Conservation (phyloP, 1,284 basidiomycete genomes). For the Pseudozyma pruni region DNA sequence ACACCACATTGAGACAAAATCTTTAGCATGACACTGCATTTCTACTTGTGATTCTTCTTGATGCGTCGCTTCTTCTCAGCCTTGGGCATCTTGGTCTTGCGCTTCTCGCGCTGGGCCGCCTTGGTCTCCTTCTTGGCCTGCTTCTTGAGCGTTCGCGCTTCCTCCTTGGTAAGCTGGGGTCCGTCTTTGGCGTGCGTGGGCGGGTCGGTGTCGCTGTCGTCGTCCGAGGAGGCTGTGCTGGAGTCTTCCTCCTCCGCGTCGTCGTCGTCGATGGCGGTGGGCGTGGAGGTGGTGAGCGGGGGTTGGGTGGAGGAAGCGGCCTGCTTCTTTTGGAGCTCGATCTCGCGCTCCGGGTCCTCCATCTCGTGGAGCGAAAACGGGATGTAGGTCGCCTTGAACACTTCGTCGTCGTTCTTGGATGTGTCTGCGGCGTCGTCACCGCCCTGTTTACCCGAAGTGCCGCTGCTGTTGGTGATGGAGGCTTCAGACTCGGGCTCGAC, state of each 20-base stretch:
- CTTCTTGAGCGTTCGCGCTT: slow-evolving; percentile 40
- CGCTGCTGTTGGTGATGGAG: neutral
- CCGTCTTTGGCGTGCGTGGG: slow-evolving; percentile 33
- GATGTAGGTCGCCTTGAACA: slow-evolving; percentile 63
- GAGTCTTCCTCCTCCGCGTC: neutral
- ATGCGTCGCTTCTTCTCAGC: slow-evolving; percentile 61
- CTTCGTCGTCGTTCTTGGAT: slow-evolving; percentile 49
- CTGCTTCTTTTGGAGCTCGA: slow-evolving; percentile 30
- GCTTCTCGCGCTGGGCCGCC: slow-evolving; percentile 56
- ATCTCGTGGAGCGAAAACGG: slow-evolving; percentile 65
- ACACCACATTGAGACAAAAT: too few relatives aligned
- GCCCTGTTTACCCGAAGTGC: too few relatives aligned
- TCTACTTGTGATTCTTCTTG: slow-evolving; percentile 59
- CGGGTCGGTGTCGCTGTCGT: slow-evolving; percentile 10
- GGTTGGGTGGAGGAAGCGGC: neutral
- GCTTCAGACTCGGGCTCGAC: slow-evolving; percentile 7
- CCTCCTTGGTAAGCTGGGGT: slow-evolving; percentile 40
- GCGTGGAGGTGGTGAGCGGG: neutral
- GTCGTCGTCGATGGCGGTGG: neutral
- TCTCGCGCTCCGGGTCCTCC: slow-evolving; percentile 63
- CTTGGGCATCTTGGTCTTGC: slow-evolving; percentile 67
- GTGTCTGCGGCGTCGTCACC: neutral
- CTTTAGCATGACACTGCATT: neutral
- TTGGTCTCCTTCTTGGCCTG: slow-evolving; percentile 58
- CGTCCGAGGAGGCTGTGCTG: slow-evolving; percentile 2